Evolutionary conservation across 164 flowering plant genomes (phyloP).

Genomic region (Stephania cephalantha): DNA sequence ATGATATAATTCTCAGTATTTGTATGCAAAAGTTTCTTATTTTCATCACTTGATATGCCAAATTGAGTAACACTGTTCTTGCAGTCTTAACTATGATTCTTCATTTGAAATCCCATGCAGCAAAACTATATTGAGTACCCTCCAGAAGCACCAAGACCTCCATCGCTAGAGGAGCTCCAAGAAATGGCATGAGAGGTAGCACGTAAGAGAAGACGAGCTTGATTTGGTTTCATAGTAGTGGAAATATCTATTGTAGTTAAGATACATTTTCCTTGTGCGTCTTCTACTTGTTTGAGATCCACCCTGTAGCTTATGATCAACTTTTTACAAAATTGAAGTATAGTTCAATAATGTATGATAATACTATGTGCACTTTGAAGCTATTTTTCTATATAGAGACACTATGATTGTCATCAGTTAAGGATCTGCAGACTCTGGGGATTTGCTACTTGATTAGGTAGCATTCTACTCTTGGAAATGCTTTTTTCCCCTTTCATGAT

Average conservation of each 20-base stretch:
- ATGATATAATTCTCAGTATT: not conserved
- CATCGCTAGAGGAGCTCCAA: conserved; percentile 81
- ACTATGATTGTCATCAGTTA: too few species aligned
- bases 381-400: not conserved
- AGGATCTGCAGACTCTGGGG: too few species aligned
- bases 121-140: conserved; percentile 82
- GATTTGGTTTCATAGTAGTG: conserved; percentile 10
- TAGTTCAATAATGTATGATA: not conserved
- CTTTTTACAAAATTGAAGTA: not conserved
- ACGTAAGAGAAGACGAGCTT: conserved; percentile 40
- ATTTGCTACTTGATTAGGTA: too few species aligned
- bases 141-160: conserved; percentile 64
- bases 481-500: too few species aligned
- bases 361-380: not conserved
- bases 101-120: conserved; percentile 26
- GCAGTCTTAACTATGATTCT: not conserved
- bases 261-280: not conserved
- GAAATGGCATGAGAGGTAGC: conserved; percentile 83
- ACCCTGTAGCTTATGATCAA: not conserved
- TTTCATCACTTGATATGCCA: not conserved
- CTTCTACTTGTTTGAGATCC: not conserved
- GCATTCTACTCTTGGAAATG: too few species aligned
- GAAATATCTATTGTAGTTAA: not conserved
- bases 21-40: not conserved
- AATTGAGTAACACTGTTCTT: not conserved